phyloP scores from a whole-genome alignment of 164 flowering plant genomes.

The Tinospora cordifolia region DNA sequence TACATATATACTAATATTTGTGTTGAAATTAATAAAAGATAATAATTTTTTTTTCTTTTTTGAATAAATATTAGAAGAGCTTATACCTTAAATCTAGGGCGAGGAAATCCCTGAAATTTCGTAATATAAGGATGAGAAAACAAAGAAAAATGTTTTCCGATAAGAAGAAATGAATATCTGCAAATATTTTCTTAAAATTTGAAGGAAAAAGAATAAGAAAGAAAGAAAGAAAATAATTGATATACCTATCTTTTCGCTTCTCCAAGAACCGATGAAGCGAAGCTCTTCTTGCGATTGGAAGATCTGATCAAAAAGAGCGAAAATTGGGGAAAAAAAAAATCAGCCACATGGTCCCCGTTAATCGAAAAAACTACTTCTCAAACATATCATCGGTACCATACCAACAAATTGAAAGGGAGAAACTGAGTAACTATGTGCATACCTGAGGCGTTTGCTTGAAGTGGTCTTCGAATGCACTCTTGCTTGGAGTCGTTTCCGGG shows the following conservation, averaged over 20 bases:
- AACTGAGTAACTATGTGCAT: neutral
- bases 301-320: constrained; percentile 30
- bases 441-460: constrained; percentile 28
- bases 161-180: too few species aligned
- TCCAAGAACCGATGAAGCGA: constrained; percentile 77
- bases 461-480: constrained; percentile 16
- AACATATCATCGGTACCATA: neutral
- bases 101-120: too few species aligned
- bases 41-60: too few species aligned
- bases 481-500: constrained; percentile 7
- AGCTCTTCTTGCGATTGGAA: constrained; percentile 67
- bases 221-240: too few species aligned
- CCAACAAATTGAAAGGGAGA: neutral
- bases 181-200: neutral
- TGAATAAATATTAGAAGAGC: too few species aligned
- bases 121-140: too few species aligned
- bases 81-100: too few species aligned
- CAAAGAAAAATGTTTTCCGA: too few species aligned
- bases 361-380: too few species aligned
- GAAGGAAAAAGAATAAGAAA: too few species aligned
- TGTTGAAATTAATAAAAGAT: too few species aligned
- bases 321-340: neutral
- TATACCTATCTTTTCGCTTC: constrained; percentile 58
- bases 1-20: too few species aligned
- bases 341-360: neutral